Percentiles rank a stretch among this genome's conserved stretches.
These are phyloP conservation scores for Globisporangium radiosum DNA, from an alignment of 352 stramenopile genomes.

Conservation along the genomic window DNA sequence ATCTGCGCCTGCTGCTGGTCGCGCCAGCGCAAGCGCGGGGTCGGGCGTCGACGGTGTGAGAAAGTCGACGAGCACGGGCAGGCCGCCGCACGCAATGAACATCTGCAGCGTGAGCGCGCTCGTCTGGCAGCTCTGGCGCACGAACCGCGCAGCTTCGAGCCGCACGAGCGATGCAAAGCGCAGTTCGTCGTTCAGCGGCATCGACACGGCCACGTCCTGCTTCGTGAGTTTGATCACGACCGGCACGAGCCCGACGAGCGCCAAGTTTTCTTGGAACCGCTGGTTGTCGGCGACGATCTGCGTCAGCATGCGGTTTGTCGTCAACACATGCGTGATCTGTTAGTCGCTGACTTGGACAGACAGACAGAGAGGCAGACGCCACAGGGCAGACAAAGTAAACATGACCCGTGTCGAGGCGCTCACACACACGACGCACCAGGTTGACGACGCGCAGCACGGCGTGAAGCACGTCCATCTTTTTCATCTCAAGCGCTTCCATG, in stretches of 20 bases:
- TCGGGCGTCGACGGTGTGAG: slow-evolving; percentile 30
- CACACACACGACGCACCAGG: slow-evolving; percentile 29
- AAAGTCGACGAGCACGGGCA: slow-evolving; percentile 84
- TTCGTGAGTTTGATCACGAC: slow-evolving; percentile 88
- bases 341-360: too few species aligned
- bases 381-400: neutral
- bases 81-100: slow-evolving; percentile 89
- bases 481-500: slow-evolving; percentile 91
- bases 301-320: too few species aligned
- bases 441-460: slow-evolving; percentile 86
- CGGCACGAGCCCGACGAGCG: slow-evolving; percentile 85
- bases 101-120: slow-evolving; percentile 88
- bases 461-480: slow-evolving; percentile 82
- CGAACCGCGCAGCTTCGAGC: slow-evolving; percentile 84
- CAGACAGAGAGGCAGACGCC: neutral
- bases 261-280: slow-evolving; percentile 89
- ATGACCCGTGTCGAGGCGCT: too few species aligned
- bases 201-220: slow-evolving; percentile 25
- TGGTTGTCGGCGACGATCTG: slow-evolving; percentile 88
- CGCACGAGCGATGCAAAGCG: slow-evolving; percentile 52
- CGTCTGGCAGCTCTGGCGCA: slow-evolving; percentile 84
- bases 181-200: slow-evolving; percentile 4
- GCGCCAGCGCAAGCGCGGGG: too few species aligned
- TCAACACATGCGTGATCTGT: too few species aligned
- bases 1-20: too few species aligned